A percentile compares a stretch with the other conserved stretches of the same genome.
Evolutionary conservation across 257 asterid species (phyloP).

Genomic region (Leonotis leonurus): DNA sequence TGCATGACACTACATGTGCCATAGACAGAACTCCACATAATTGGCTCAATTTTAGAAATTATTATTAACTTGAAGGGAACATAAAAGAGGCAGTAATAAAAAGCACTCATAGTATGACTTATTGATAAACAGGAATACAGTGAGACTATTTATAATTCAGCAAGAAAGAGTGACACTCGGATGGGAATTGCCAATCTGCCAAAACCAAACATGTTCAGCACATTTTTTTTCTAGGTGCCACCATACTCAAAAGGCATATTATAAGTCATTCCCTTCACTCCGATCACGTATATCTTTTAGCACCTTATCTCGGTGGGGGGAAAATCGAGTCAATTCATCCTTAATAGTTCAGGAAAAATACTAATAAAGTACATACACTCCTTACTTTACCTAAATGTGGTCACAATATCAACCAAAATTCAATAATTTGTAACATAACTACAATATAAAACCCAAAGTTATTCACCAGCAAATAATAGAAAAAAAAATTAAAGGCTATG

Average conservation of each 20-base stretch:
- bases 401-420: neutral
- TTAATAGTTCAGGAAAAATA: too few species aligned
- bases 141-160: neutral
- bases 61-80: neutral
- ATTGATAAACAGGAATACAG: neutral
- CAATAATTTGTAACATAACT: neutral
- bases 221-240: neutral
- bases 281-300: too few species aligned
- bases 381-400: neutral
- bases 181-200: neutral
- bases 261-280: neutral
- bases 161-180: neutral
- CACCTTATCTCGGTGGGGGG: too few species aligned
- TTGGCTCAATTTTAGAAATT: neutral
- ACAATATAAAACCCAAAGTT: neutral
- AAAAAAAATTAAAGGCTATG: too few species aligned
- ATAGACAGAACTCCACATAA: neutral
- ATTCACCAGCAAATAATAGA: neutral
- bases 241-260: neutral
- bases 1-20: neutral
- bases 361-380: too few species aligned
- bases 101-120: neutral
- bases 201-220: neutral
- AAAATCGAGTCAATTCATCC: too few species aligned
- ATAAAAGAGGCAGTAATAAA: neutral